Percentiles rank a stretch among this genome's conserved stretches.
These are phyloP conservation scores for Didymella exigua DNA, from an alignment of 2,329 filamentous ascomycete species.

Conservation along the genomic window DNA sequence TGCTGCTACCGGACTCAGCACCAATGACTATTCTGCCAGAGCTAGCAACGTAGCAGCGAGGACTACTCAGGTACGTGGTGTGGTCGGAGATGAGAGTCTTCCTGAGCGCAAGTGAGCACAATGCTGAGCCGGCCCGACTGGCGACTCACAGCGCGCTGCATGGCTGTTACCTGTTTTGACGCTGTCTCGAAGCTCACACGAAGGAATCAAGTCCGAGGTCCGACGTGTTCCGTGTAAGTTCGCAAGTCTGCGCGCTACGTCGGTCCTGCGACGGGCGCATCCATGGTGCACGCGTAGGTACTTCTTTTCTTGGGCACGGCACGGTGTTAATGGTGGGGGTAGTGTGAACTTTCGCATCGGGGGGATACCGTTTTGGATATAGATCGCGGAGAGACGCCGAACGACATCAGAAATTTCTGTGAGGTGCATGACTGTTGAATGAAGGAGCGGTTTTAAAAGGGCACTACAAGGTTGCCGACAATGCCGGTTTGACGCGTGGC, in stretches of 20 bases:
- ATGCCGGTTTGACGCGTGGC: not conserved
- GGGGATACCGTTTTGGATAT: not conserved
- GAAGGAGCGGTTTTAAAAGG: not conserved
- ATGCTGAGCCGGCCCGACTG: constrained; percentile 3
- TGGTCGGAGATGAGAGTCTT: not conserved
- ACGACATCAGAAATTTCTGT: constrained; percentile 4
- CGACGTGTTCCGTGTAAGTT: not conserved
- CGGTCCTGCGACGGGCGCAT: constrained; percentile 9
- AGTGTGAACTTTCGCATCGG: constrained; percentile 4
- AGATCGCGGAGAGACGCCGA: constrained; percentile 1
- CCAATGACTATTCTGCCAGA: not conserved
- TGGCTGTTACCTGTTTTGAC: not conserved
- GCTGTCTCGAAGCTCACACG: not conserved
- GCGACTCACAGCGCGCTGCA: not conserved
- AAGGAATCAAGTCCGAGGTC: not conserved
- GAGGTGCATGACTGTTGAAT: not conserved
- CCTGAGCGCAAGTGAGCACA: not conserved
- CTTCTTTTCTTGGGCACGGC: not conserved
- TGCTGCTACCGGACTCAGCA: not conserved
- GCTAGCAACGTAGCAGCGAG: not conserved
- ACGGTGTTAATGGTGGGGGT: not conserved
- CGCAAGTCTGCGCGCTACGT: constrained; percentile 1
- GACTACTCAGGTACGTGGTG: not conserved
- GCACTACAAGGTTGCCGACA: not conserved
- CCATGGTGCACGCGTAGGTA: constrained; percentile 1